Conservation (phyloP, 2,329 filamentous ascomycete genomes). For the Aureobasidium sp. region DNA sequence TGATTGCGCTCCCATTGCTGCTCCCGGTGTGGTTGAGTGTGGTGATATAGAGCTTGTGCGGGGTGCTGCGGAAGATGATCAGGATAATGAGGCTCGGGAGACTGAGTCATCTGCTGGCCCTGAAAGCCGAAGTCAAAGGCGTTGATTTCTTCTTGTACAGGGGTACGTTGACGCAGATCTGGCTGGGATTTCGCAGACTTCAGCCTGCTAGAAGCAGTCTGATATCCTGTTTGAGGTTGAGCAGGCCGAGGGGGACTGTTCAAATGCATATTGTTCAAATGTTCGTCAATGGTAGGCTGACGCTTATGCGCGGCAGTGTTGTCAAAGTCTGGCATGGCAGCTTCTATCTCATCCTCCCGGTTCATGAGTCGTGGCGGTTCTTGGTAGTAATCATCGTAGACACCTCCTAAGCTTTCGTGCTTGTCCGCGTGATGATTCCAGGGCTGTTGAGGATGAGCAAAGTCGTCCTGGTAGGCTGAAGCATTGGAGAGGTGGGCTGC, state of each 20-base stretch:
- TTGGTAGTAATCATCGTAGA: slow-evolving; percentile 46
- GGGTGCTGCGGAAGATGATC: slow-evolving; percentile 2
- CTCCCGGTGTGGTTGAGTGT: neutral
- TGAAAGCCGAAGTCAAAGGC: slow-evolving; percentile 29
- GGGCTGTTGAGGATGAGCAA: slow-evolving; percentile 2
- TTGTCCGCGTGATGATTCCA: slow-evolving; percentile 18
- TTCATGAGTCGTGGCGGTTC: slow-evolving; percentile 26
- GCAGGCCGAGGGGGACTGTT: slow-evolving; percentile 16
- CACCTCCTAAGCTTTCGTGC: slow-evolving; percentile 42
- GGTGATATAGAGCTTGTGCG: neutral
- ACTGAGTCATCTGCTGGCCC: slow-evolving; percentile 38
- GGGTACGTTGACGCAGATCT: neutral
- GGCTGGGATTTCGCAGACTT: slow-evolving; percentile 7
- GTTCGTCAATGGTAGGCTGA: slow-evolving; percentile 26
- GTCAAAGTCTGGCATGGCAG: slow-evolving; percentile 60
- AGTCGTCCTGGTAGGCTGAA: slow-evolving; percentile 9
- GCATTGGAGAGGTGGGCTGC: slow-evolving; percentile 7
- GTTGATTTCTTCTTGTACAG: slow-evolving; percentile 44
- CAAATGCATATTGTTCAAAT: slow-evolving; percentile 26
- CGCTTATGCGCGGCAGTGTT: slow-evolving; percentile 22
- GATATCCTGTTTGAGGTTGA: slow-evolving; percentile 44
- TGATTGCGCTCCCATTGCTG: neutral
- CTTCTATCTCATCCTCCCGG: slow-evolving; percentile 40
- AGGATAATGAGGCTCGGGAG: neutral
- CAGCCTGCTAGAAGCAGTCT: slow-evolving; percentile 57